Evolutionary conservation across 2,329 filamentous ascomycete genomes (phyloP).

Genomic region (Scytalidium sp.): DNA sequence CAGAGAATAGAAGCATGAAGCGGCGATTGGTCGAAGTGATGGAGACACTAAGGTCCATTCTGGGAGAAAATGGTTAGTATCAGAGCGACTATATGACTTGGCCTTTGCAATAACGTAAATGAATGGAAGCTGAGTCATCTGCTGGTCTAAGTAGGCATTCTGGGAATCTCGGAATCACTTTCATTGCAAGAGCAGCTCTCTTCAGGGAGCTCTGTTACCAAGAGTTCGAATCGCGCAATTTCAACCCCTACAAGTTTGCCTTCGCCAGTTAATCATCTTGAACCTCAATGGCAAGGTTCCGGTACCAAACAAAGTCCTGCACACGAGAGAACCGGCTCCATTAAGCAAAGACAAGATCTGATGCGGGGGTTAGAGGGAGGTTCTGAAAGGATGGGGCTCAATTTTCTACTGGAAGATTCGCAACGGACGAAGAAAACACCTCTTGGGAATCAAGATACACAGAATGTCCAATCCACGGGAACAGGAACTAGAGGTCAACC

Average conservation of each 20-base stretch:
- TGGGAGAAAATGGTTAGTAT: slow-evolving; percentile 32
- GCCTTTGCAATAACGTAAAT: not conserved
- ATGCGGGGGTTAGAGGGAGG: slow-evolving; percentile 58
- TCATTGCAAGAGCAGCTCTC: not conserved
- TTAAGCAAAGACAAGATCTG: slow-evolving; percentile 46
- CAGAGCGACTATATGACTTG: too few relatives aligned
- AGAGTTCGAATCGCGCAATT: slow-evolving; percentile 26
- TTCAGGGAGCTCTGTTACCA: not conserved
- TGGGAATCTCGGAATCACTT: not conserved
- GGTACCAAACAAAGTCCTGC: slow-evolving; percentile 22
- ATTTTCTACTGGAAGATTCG: slow-evolving; percentile 65
- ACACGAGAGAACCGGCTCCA: slow-evolving; percentile 24
- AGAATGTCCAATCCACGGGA: slow-evolving; percentile 29
- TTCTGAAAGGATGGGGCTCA: slow-evolving; percentile 67
- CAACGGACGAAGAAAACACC: slow-evolving; percentile 52
- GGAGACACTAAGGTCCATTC: slow-evolving; percentile 58
- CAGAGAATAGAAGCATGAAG: slow-evolving; percentile 77
- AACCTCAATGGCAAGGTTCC: slow-evolving; percentile 28
- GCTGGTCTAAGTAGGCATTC: not conserved
- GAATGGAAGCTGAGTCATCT: not conserved
- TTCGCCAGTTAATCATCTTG: slow-evolving; percentile 30
- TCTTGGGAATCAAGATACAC: slow-evolving; percentile 45
- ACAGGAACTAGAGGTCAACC: slow-evolving; percentile 13
- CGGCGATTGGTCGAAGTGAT: slow-evolving; percentile 63
- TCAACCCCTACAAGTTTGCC: slow-evolving; percentile 38